Base-by-base conservation (phyloP, 78 protist species). In the Dictyostelium citrinum region DNA sequence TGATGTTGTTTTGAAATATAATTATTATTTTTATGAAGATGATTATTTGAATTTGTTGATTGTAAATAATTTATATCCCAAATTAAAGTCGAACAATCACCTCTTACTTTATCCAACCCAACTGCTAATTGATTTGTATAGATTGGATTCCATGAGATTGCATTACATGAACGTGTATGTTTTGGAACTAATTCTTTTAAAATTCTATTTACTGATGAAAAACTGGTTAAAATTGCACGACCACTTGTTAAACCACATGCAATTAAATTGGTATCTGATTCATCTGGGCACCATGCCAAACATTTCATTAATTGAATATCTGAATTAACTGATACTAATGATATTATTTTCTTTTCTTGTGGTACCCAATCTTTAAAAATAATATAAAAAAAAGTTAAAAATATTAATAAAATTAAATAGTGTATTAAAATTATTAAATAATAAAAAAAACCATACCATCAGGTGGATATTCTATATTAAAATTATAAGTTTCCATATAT, bases 161-260 rank as follows among this genome's bases (percentile, higher is more conserved):
- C 58, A 80, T 93, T 93, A 60, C 96, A 93, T 20, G 84, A 71
- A 78, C 95, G 72, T 29, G 83, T 76, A 84, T 93, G 96, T 37
- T 85, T 80, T 46, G 96, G 90, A 58, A 51, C 88, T 16, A 93
- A 93, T 80, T 93, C 96, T 85, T 93, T 93, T 64, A 93, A 16
- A 3, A 75, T 58, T 74, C 91, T 83, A 72, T 82, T 81, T 0
- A 78, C 78, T 5, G 84, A 61, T 78, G 90, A 74, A 55, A 93
- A 93, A 58, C 91, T 93, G 5, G 95, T 79, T 11, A 93, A 43
- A 9, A 93, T 27, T 17, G 95, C 55, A 22, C 64, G 78, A 77
- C 95, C 95, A 27, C 24, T 90, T 5, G 83, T 72, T 11, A 82
- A 35, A 43, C 95, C 95, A 90, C 90, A 82, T 61, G 95, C 95